Conservation (phyloP, 345 rosid species). For the Capsella bursapastoris region DNA sequence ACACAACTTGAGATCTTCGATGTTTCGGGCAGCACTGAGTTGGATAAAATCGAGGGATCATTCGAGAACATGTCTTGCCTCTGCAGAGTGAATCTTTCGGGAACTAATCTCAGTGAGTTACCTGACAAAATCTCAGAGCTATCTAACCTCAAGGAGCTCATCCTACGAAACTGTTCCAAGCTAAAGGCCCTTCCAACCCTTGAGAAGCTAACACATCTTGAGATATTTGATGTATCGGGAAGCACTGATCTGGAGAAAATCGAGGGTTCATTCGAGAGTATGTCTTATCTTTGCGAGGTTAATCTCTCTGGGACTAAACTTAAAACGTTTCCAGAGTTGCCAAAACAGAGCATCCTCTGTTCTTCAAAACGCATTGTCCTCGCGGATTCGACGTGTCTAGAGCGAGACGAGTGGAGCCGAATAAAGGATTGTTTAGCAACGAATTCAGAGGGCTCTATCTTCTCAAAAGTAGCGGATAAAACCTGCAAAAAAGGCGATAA, state of each 20-base stretch:
- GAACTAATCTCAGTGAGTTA: conserved; percentile 36
- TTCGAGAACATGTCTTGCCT: conserved; percentile 49
- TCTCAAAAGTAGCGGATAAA: not conserved
- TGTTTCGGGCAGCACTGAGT: conserved; percentile 27
- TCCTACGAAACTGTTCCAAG: conserved; percentile 15
- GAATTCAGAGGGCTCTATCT: conserved; percentile 8
- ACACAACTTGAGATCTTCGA: conserved; percentile 37
- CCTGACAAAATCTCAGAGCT: not conserved
- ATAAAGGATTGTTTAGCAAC: not conserved
- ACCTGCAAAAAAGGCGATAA: not conserved
- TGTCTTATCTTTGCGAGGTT: conserved; percentile 44
- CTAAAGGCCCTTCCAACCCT: conserved; percentile 14
- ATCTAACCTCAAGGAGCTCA: not conserved
- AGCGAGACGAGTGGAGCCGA: conserved; percentile 11
- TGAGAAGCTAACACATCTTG: conserved; percentile 20
- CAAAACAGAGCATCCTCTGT: conserved; percentile 23
- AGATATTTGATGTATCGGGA: conserved; percentile 34
- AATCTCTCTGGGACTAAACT: conserved; percentile 53
- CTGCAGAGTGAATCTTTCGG: conserved; percentile 49
- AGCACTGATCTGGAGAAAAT: conserved; percentile 21
- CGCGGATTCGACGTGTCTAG: conserved; percentile 10
- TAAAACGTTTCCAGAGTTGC: conserved; percentile 37
- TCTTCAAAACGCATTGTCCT: conserved; percentile 32
- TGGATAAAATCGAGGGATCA: conserved; percentile 35
- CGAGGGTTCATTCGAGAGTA: conserved; percentile 45